Base-by-base conservation (phyloP, 1,284 basidiomycete genomes). In the Irpex sp. region DNA sequence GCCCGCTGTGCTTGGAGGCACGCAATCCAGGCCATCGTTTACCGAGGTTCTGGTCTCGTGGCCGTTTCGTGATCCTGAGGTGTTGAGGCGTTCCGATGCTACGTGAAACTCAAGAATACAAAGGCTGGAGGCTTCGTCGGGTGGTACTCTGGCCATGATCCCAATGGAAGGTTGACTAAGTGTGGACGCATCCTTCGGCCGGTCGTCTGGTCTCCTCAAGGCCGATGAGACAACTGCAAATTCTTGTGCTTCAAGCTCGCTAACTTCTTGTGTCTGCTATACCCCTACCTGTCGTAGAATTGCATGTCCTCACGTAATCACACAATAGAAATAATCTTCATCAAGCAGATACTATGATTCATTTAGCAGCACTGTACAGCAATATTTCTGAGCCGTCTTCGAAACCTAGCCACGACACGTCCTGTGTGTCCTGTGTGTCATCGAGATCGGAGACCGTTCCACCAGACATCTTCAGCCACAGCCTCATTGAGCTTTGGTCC, bases 371-470 rank as follows among this genome's bases (percentile, higher is more conserved):
- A 31, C 43, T 9, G 33, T 15, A 55, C 4, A 75, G 64, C 49
- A 50, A 8, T 8, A 90, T 73, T 63, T 79, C 76, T 63, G 83
- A 81, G 35, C 78, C 81, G n/a, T 83, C 79, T 64, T 90, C 87
- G 46, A 93, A 70, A 2, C 90, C 90, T 70, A 87, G 83, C 89
- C 90, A 92, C 60, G 79, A 82, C 57, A 92, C 71, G 63, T 86
- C 82, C 59, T 81, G 81, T 9, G 69, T 66, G 61, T 84, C 81
- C 36, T 81, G 73, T 36, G 81, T 77, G 15, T 69, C 66, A 8
- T 77, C 77, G 31, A 93, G 72, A 57, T 78, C 75, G 26, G 76
- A 74, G 43, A 84, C 75, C 5, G 71, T 64, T 33, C 77, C 78
- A 66, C 86, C 80, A 15, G 74, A 71, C 79, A 89, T 80, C 53